Base-by-base conservation (phyloP, 2,329 filamentous ascomycete genomes). In the Aspergillus sojae region DNA sequence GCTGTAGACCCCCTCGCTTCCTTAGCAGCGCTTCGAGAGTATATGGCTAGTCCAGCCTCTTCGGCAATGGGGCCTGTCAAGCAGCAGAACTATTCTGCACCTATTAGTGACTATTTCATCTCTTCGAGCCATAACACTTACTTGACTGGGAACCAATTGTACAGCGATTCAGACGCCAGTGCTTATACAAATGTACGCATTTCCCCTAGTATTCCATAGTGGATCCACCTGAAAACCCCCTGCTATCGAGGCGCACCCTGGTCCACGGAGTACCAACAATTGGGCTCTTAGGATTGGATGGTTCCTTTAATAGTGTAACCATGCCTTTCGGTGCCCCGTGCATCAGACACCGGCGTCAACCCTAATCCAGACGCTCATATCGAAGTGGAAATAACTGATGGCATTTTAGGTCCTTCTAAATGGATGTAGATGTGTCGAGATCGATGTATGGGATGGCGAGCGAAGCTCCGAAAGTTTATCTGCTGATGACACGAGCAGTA, bases 121-220 rank as follows among this genome's bases (percentile, higher is more conserved):
- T 96, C 90, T 66, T 96, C 92, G 69, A 97, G 93, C 74, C 94
- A 97, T 81, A 97, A 97, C 75, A 97, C 94, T 0, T 97, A 97
- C 76, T 82, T 97, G 48, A 89, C 89, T 2, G 94, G 94, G 2
- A 93, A 96, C 71, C 94, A 97, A 78, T 83, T 95, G 46, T 89
- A 88, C 64, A 93, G 92, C 54, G 87, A 88, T 64, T 90, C 91
- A 64, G 93, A 90, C 32, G 88, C 90, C 0, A 88, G 93, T 62
- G 88, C 90, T 14, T 97, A 97, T 78, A 90, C 85, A 69, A 87
- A 89, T 73, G 91, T 91, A 74, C 73, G 88, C 81, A 54, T 41
- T 36, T 36, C 26, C 39, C 48, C 16, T 52, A 19, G 12, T 53
- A n/a, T 9, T 36, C 26, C 7, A 12, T 14, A 30, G n/a, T 52